Percentiles rank a stretch among this genome's conserved stretches.
Evolutionary conservation across 2,329 filamentous ascomycete genomes (phyloP).

Genomic region (Leptographium lundbergii): DNA sequence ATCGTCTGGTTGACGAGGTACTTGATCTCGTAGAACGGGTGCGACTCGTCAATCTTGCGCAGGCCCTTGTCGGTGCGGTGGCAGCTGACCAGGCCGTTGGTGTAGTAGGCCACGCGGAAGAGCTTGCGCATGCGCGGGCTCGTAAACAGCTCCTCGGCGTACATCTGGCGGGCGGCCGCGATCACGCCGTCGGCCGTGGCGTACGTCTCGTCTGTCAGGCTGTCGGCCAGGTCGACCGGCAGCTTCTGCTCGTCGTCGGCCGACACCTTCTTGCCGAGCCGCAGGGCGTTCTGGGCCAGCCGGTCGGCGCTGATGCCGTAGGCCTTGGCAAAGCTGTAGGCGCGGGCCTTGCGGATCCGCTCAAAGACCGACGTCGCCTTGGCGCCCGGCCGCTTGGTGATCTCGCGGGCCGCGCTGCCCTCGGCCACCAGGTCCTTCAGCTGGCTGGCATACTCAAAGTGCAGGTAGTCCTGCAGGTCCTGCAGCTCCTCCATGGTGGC

Average conservation of each 20-base stretch:
- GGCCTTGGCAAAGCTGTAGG: slow-evolving; percentile 71
- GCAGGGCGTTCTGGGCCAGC: slow-evolving; percentile 74
- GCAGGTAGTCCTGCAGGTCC: slow-evolving; percentile 89
- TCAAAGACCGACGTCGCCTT: slow-evolving; percentile 68
- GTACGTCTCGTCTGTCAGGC: slow-evolving; percentile 60
- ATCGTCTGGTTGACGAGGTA: slow-evolving; percentile 87
- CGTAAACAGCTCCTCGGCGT: slow-evolving; percentile 77
- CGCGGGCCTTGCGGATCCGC: slow-evolving; percentile 66
- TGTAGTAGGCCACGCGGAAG: slow-evolving; percentile 72
- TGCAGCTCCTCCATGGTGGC: slow-evolving; percentile 90
- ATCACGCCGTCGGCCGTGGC: slow-evolving; percentile 64
- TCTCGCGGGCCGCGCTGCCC: slow-evolving; percentile 45
- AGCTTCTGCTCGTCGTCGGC: slow-evolving; percentile 72
- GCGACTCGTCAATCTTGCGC: slow-evolving; percentile 84
- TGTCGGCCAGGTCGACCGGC: slow-evolving; percentile 80
- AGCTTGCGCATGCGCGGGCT: slow-evolving; percentile 84
- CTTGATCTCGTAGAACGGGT: slow-evolving; percentile 96
- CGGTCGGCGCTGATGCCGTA: slow-evolving; percentile 85
- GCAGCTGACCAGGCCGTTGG: slow-evolving; percentile 73
- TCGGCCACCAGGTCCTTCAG: slow-evolving; percentile 66
- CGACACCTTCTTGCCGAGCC: slow-evolving; percentile 64
- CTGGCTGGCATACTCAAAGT: slow-evolving; percentile 81
- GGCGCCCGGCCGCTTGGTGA: slow-evolving; percentile 69
- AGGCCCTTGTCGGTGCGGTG: slow-evolving; percentile 87
- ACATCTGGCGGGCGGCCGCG: slow-evolving; percentile 71